Conservation (phyloP, 768 basidiomycete genomes). For the Lentinula guzmanii region DNA sequence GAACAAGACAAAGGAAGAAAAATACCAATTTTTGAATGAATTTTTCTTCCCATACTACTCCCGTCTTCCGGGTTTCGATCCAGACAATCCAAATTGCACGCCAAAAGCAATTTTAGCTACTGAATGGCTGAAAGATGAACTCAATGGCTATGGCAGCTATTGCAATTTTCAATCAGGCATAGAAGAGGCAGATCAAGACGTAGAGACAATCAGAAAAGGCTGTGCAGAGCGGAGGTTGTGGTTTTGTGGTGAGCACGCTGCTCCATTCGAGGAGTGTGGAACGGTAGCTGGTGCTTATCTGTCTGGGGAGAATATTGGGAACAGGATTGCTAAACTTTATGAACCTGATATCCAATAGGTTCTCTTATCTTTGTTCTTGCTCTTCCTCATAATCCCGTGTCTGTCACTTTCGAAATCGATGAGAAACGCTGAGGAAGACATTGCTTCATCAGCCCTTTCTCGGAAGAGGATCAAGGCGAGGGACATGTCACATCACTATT, state of each 20-base stretch:
- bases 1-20: constrained; percentile 11
- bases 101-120: constrained; percentile 13
- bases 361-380: not conserved
- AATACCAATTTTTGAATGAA: constrained; percentile 9
- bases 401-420: no score
- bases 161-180: constrained; percentile 15
- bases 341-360: not conserved
- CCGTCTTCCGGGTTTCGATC: constrained; percentile 11
- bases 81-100: constrained; percentile 7
- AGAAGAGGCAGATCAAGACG: constrained; percentile 13
- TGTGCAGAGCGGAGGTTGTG: constrained; percentile 11
- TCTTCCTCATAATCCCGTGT: no score
- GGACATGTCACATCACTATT: no score
- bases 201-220: constrained; percentile 12
- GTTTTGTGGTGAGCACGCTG: constrained; percentile 16
- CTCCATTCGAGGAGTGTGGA: constrained; percentile 16
- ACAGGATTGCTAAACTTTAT: constrained; percentile 2
- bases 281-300: constrained; percentile 15
- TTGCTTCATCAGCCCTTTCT: no score
- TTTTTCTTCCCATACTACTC: constrained; percentile 16
- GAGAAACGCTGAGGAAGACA: no score
- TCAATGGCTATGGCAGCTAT: constrained; percentile 13
- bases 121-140: constrained; percentile 13
- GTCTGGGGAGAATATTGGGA: constrained; percentile 10
- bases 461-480: no score